Percentiles rank a stretch among this genome's conserved stretches.
Conservation (phyloP, 345 rosid species). For the Trapa bicornis region DNA sequence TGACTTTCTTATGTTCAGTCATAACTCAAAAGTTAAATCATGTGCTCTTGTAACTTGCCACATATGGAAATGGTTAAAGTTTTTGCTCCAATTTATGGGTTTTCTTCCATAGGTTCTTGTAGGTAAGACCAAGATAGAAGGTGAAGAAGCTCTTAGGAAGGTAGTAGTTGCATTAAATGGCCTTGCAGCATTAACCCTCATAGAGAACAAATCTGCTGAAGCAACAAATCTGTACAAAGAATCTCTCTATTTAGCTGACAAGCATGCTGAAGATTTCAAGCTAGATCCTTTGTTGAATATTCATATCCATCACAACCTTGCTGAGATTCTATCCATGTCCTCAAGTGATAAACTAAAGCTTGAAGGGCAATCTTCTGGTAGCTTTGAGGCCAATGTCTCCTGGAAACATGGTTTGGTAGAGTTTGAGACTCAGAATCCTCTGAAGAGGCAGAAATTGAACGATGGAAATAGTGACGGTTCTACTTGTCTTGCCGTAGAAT, state of each 20-base stretch:
- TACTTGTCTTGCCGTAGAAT: constrained; percentile 16
- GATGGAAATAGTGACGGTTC: constrained; percentile 19
- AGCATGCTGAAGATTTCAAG: constrained; percentile 72
- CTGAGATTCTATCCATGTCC: constrained; percentile 50
- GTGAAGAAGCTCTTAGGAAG: constrained; percentile 88
- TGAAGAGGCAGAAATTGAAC: constrained; percentile 35
- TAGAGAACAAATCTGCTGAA: constrained; percentile 48
- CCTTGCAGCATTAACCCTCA: constrained; percentile 81
- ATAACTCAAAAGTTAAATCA: not conserved
- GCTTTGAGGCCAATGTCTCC: constrained; percentile 18
- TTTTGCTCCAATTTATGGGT: not conserved
- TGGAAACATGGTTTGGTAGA: constrained; percentile 23
- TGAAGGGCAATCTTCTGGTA: constrained; percentile 19
- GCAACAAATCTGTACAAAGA: constrained; percentile 70
- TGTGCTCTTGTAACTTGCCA: not conserved
- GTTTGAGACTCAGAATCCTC: constrained; percentile 18
- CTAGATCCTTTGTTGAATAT: constrained; percentile 80
- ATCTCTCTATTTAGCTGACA: constrained; percentile 51
- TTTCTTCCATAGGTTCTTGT: constrained; percentile 58
- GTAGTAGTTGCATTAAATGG: constrained; percentile 81
- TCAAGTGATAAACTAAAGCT: constrained; percentile 18
- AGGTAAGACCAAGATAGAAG: constrained; percentile 81
- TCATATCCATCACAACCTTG: constrained; percentile 84
- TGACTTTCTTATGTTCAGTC: not conserved
- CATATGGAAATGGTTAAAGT: not conserved